Base-by-base conservation (phyloP, 2,329 filamentous ascomycete species). In the Zasmidium angulare region DNA sequence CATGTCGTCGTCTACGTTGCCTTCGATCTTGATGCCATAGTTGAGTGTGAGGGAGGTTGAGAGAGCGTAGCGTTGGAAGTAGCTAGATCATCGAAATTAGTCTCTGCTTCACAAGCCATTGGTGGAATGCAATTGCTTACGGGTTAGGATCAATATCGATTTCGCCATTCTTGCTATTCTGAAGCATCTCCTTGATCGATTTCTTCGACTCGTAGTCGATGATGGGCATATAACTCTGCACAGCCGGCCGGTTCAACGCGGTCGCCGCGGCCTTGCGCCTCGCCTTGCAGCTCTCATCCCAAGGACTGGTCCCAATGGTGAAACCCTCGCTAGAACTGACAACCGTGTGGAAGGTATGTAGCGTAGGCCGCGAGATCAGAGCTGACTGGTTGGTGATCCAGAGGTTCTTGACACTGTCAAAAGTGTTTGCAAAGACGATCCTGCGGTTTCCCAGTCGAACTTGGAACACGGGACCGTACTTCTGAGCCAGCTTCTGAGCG, bases 231-330 rank as follows among this genome's bases (percentile, higher is more conserved):
- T 93, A 93, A 0, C 86, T 87, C 68, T 91, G 88, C 1, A 90
- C 84, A 0, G 89, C 86, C 0, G 89, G 89, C 0, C 88, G 83
- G 72, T 93, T 93, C 21, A 93, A 80, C 0, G 90, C 89, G 0
- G 89, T 91, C 2, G 88, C 89, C 1, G 89, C 90, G 0, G 89
- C 89, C 77, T 91, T 93, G 63, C 90, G 84, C 10, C 89, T 83
- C 22, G 82, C 79, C 74, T 93, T 93, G 76, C 89, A 91, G 1
- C 86, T 90, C 53, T 91, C 89, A 62, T 93, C 89, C 88, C 90
- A 95, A 0, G 90, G 90, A 0, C 89, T 92, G 0, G 90, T 91
- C 1, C 90, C 90, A 61, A 95, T 91, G 0, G 90, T 93, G 74
- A 91, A 89, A 4, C 89, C 89, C 66, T 91, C 88, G 0, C 88